Percentiles rank a stretch among this genome's conserved stretches.
Conservation (phyloP, 148 eudicot species). For the Heliosperma pusillum region DNA sequence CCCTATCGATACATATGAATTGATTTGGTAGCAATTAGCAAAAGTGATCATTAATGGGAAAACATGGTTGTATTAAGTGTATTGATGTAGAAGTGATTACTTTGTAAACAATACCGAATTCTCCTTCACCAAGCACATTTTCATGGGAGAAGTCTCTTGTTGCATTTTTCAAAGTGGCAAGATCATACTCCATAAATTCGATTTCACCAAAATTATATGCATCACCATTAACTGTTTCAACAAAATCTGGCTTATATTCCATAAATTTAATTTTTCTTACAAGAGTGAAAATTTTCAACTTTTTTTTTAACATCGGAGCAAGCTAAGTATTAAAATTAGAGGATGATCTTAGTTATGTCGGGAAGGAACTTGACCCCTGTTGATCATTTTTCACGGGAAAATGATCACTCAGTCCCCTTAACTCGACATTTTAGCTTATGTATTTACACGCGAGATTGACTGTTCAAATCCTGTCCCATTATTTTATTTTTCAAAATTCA, state of each 20-base stretch:
- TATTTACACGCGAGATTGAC: no score
- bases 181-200: slow-evolving; percentile 7
- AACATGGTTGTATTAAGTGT: no score
- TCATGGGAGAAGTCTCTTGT: slow-evolving; percentile 25
- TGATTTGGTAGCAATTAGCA: neutral
- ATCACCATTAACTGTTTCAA: neutral
- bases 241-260: neutral
- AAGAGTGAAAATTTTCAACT: neutral
- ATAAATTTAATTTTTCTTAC: neutral
- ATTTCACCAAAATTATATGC: neutral
- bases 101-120: slow-evolving; percentile 25
- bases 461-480: no score
- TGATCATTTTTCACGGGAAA: no score
- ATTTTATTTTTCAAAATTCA: no score
- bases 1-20: neutral
- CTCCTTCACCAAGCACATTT: slow-evolving; percentile 31
- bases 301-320: no score
- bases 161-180: slow-evolving; percentile 18
- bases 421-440: no score
- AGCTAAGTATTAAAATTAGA: no score
- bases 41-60: neutral
- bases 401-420: no score
- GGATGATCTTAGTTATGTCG: no score
- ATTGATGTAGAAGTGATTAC: neutral
- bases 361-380: no score